phyloP scores from a whole-genome alignment of 2,329 filamentous ascomycete genomes.

The Stylonectria norvegica region DNA sequence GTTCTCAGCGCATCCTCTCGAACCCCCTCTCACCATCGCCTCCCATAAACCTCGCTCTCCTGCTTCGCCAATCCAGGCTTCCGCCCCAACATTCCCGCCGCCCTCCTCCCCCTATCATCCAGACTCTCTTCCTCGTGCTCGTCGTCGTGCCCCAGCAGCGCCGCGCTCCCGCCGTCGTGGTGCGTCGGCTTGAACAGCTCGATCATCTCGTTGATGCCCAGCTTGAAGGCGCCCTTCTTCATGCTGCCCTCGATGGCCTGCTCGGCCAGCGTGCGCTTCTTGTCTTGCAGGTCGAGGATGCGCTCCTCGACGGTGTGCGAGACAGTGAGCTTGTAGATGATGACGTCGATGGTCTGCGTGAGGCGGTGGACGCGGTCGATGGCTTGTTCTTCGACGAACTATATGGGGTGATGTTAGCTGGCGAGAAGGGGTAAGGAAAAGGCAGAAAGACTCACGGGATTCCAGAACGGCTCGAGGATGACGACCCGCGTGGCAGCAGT shows the following conservation, averaged over 20 bases:
- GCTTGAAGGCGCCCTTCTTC: conserved; percentile 71
- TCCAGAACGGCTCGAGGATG: conserved; percentile 98
- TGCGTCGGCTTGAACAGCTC: conserved; percentile 74
- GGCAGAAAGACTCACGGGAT: conserved; percentile 60
- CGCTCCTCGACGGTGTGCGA: conserved; percentile 84
- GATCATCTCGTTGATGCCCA: conserved; percentile 91
- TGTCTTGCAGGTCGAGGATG: conserved; percentile 90
- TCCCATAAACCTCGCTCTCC: conserved; percentile 40
- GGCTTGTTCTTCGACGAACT: conserved; percentile 97
- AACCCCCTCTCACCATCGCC: conserved; percentile 35
- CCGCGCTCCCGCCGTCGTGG: conserved; percentile 9
- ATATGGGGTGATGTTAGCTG: conserved; percentile 11
- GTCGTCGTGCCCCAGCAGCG: conserved; percentile 17
- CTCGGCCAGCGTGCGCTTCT: conserved; percentile 88
- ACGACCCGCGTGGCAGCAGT: conserved; percentile 91
- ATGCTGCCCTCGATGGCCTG: conserved; percentile 82
- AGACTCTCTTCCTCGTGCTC: conserved; percentile 15
- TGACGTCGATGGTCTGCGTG: conserved; percentile 90
- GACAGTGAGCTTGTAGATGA: conserved; percentile 92
- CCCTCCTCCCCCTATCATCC: conserved; percentile 19
- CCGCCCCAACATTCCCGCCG: conserved; percentile 24
- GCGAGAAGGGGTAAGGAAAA: neutral
- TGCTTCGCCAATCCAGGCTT: conserved; percentile 27
- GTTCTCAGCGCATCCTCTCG: conserved; percentile 2
- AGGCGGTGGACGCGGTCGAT: conserved; percentile 98